phyloP scores from a whole-genome alignment of 805 yeast species.

The Ogataea saltuana region DNA sequence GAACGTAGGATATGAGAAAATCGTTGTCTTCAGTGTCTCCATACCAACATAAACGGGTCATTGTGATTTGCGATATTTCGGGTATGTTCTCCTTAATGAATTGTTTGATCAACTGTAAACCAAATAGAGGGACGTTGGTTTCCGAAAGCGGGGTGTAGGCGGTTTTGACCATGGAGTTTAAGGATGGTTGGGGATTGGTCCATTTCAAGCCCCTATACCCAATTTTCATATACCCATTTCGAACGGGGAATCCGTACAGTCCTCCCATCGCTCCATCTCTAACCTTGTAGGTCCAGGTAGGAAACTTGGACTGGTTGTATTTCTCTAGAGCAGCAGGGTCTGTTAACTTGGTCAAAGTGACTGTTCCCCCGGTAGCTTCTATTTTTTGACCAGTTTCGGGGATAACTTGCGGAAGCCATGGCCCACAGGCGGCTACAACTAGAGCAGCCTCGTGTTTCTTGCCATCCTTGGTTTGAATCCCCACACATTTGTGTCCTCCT shows the following conservation, averaged over 20 bases:
- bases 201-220: constrained; percentile 4
- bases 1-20: constrained; percentile 1
- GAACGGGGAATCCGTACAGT: not conserved
- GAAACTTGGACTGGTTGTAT: constrained; percentile 1
- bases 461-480: constrained; percentile 1
- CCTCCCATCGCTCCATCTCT: constrained; percentile 8
- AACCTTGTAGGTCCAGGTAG: constrained; percentile 3
- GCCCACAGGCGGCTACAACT: constrained; percentile 3
- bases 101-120: constrained; percentile 4
- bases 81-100: constrained; percentile 2
- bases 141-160: not conserved
- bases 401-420: constrained; percentile 1
- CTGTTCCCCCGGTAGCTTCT: constrained; percentile 4
- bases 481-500: not conserved
- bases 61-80: not conserved
- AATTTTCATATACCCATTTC: constrained; percentile 4
- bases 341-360: constrained; percentile 2
- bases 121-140: constrained; percentile 2
- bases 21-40: constrained; percentile 7
- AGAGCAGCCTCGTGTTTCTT: not conserved
- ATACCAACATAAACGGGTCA: constrained; percentile 5
- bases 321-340: constrained; percentile 1
- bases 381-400: constrained; percentile 4
- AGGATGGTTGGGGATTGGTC: constrained; percentile 1
- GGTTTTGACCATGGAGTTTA: constrained; percentile 1